Evolutionary conservation across 1,139 yeast species (phyloP).

Genomic region (Taphrina sp.): DNA sequence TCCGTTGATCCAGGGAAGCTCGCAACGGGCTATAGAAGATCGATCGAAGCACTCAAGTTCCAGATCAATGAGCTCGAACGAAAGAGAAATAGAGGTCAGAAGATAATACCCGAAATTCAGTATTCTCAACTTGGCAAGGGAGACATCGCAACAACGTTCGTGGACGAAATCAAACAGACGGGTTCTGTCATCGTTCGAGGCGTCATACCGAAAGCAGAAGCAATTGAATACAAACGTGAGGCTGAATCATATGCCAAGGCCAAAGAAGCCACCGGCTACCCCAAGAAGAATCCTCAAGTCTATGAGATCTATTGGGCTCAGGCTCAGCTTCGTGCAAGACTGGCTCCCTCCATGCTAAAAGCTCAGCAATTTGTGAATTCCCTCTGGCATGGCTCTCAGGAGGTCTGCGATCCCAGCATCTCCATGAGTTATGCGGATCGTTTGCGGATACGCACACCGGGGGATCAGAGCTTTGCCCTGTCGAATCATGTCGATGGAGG

Average conservation of each 20-base stretch:
- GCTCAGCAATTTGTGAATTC: conserved; percentile 45
- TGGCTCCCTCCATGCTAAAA: conserved; percentile 47
- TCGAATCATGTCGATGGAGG: conserved; percentile 53
- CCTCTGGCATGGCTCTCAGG: conserved; percentile 46
- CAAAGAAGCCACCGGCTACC: conserved; percentile 37
- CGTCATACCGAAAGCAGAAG: conserved; percentile 43
- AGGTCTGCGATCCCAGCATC: conserved; percentile 43
- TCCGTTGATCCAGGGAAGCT: conserved; percentile 41
- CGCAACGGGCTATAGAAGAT: conserved; percentile 42
- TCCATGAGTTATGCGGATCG: conserved; percentile 57
- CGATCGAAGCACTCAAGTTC: conserved; percentile 40
- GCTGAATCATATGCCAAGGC: conserved; percentile 41
- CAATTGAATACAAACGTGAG: conserved; percentile 41
- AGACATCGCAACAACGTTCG: background rate
- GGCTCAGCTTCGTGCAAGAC: conserved; percentile 49
- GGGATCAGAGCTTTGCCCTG: conserved; percentile 44
- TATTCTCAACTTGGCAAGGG: conserved; percentile 28
- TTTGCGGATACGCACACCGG: conserved; percentile 52
- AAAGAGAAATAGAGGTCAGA: conserved; percentile 37
- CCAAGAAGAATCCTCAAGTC: conserved; percentile 44
- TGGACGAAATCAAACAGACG: conserved; percentile 37
- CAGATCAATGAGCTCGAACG: conserved; percentile 40
- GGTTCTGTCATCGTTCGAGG: conserved; percentile 45
- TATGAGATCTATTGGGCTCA: conserved; percentile 51
- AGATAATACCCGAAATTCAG: conserved; percentile 29